These are phyloP conservation scores for Aspergillus sclerotialis DNA, from an alignment of 2,329 filamentous ascomycete species.

Conservation along the genomic window DNA sequence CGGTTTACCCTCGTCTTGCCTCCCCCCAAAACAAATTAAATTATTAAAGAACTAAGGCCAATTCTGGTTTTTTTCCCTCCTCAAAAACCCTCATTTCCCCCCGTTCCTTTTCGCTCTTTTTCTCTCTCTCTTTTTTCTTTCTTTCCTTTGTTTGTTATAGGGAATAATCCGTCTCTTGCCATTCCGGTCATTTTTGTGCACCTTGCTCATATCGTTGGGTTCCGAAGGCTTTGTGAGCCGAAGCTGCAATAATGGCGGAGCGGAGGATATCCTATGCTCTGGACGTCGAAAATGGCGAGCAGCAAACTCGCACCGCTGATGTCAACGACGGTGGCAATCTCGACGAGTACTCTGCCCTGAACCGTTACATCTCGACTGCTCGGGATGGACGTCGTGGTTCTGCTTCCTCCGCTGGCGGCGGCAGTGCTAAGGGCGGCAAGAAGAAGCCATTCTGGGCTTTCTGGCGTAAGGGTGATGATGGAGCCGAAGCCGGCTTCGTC, in stretches of 20 bases:
- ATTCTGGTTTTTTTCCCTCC: constrained; percentile 9
- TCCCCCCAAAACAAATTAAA: not conserved
- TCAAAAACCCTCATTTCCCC: constrained; percentile 30
- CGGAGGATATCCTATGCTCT: constrained; percentile 39
- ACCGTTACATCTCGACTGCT: constrained; percentile 62
- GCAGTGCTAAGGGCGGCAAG: constrained; percentile 33
- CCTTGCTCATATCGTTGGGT: constrained; percentile 32
- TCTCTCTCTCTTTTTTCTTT: constrained; percentile 13
- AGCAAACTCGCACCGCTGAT: constrained; percentile 23
- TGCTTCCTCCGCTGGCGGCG: constrained; percentile 37
- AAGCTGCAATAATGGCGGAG: constrained; percentile 37
- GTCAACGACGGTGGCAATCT: constrained; percentile 21
- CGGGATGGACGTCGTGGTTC: constrained; percentile 50
- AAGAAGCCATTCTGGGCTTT: constrained; percentile 56
- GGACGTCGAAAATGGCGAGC: constrained; percentile 37
- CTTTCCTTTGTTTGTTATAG: constrained; percentile 18
- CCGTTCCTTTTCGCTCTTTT: constrained; percentile 12
- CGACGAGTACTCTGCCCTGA: constrained; percentile 60
- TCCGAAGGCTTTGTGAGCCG: constrained; percentile 31
- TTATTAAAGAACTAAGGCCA: not conserved
- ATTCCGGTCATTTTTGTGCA: constrained; percentile 27
- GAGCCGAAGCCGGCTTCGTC: constrained; percentile 30
- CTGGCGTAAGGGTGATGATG: constrained; percentile 33
- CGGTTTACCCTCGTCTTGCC: not conserved
- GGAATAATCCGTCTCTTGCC: constrained; percentile 34